A percentile compares a stretch with the other conserved stretches of the same genome.
These are phyloP conservation scores for Scheffersomyces coipomensis DNA, from an alignment of 805 yeast species.

Conservation along the genomic window DNA sequence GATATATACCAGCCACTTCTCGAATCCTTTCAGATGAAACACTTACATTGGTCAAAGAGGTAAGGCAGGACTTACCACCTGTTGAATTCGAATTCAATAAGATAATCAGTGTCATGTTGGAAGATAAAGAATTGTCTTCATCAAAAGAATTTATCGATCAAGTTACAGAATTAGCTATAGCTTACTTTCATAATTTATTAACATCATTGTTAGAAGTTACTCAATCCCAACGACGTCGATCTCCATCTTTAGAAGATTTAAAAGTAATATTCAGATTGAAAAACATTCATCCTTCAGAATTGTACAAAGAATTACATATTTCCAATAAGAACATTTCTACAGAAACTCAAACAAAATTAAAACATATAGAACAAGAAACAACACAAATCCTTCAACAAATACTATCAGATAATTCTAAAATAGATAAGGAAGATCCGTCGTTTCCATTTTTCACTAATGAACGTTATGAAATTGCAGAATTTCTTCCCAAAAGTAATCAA, in stretches of 20 bases:
- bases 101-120: constrained; percentile 4
- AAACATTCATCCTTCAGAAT: constrained; percentile 26
- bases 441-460: constrained; percentile 54
- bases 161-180: constrained; percentile 24
- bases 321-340: constrained; percentile 7
- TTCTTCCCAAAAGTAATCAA: constrained; percentile 51
- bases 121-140: constrained; percentile 16
- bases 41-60: not conserved
- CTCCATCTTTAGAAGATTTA: constrained; percentile 54
- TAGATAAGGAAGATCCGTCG: constrained; percentile 39
- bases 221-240: constrained; percentile 58
- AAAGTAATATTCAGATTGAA: constrained; percentile 43
- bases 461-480: constrained; percentile 47
- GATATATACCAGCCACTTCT: not conserved
- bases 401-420: constrained; percentile 5
- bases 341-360: constrained; percentile 7
- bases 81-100: constrained; percentile 8
- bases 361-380: constrained; percentile 9
- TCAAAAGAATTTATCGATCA: constrained; percentile 28
- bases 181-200: constrained; percentile 36
- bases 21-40: not conserved
- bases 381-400: constrained; percentile 1
- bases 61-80: not conserved
- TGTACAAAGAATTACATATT: constrained; percentile 8
- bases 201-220: constrained; percentile 47